Evolutionary conservation across 2,329 filamentous ascomycete genomes (phyloP).

Genomic region (Fusarium sp.): DNA sequence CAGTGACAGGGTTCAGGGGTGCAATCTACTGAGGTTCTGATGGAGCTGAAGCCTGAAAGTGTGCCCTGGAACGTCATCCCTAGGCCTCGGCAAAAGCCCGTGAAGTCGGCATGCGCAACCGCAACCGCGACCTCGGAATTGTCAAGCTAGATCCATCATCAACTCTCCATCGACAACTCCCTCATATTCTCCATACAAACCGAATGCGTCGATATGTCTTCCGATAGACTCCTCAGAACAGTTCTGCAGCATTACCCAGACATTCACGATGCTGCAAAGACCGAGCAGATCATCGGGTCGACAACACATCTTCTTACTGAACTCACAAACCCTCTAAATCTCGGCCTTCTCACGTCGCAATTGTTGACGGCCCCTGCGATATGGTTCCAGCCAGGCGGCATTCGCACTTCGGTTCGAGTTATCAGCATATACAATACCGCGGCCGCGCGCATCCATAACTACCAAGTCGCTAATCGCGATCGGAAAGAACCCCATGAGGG

Average conservation of each 20-base stretch:
- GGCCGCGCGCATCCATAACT: conserved; percentile 61
- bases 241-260: conserved; percentile 70
- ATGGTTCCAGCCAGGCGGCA: conserved; percentile 69
- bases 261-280: conserved; percentile 59
- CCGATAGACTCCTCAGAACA: conserved; percentile 72
- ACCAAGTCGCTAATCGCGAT: conserved; percentile 54
- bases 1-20: conserved; percentile 25
- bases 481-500: conserved; percentile 47
- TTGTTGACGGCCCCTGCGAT: conserved; percentile 76
- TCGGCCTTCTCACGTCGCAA: conserved; percentile 77
- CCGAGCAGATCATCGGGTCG: conserved; percentile 69
- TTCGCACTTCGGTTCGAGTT: conserved; percentile 71
- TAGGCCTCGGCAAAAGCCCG: conserved; percentile 44
- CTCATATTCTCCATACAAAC: not conserved
- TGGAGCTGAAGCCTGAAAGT: conserved; percentile 14
- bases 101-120: conserved; percentile 32
- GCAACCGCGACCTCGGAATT: conserved; percentile 26
- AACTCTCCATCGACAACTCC: conserved; percentile 4
- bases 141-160: conserved; percentile 1
- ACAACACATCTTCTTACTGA: conserved; percentile 74
- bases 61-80: conserved; percentile 39
- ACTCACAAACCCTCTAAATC: conserved; percentile 78
- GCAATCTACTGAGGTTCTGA: not conserved
- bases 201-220: conserved; percentile 61
- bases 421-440: conserved; percentile 78